A percentile compares a stretch with the other conserved stretches of the same genome.
Conservation (phyloP, 768 basidiomycete species). For the Strobilomyces dryophilus region DNA sequence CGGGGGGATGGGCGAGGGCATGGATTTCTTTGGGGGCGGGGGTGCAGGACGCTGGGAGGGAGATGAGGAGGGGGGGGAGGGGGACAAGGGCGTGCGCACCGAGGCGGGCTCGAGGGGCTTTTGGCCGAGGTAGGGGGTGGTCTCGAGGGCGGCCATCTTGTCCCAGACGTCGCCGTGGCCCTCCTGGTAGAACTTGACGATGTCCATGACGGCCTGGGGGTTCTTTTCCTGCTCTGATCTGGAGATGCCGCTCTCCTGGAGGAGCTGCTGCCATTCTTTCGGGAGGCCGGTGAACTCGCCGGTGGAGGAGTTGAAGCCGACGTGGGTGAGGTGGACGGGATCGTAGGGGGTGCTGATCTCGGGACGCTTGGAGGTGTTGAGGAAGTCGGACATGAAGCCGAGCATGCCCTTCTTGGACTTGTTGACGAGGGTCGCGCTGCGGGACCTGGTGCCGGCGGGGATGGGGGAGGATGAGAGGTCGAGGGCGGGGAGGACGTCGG, state of each 20-base stretch:
- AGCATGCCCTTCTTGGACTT: slow-evolving; percentile 63
- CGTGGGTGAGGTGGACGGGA: slow-evolving; percentile 98
- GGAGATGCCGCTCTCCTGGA: slow-evolving; percentile 95
- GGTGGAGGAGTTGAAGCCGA: slow-evolving; percentile 98
- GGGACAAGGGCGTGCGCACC: slow-evolving; percentile 34
- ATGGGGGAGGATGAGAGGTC: not conserved
- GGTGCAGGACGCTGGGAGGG: slow-evolving; percentile 34
- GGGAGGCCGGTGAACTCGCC: slow-evolving; percentile 98
- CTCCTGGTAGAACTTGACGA: slow-evolving; percentile 98
- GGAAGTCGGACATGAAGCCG: slow-evolving; percentile 66
- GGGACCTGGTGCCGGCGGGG: slow-evolving; percentile 33
- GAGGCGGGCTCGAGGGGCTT: slow-evolving; percentile 44
- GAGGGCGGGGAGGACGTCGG: slow-evolving; percentile 21
- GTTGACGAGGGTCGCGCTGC: slow-evolving; percentile 38
- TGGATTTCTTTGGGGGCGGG: slow-evolving; percentile 40
- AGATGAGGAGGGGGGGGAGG: not conserved
- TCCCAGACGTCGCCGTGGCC: slow-evolving; percentile 79
- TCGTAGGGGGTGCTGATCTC: slow-evolving; percentile 99
- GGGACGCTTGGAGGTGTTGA: slow-evolving; percentile 68
- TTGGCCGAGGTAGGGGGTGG: slow-evolving; percentile 23
- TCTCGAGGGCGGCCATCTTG: slow-evolving; percentile 66
- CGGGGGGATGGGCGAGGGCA: slow-evolving; percentile 25
- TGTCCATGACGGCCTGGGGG: slow-evolving; percentile 96
- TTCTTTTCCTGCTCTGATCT: slow-evolving; percentile 95
- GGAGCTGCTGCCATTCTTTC: slow-evolving; percentile 97